Percentiles rank a stretch among this genome's conserved stretches.
Conservation (phyloP, 805 yeast genomes). For the Cyberlindnera sargentensis region DNA sequence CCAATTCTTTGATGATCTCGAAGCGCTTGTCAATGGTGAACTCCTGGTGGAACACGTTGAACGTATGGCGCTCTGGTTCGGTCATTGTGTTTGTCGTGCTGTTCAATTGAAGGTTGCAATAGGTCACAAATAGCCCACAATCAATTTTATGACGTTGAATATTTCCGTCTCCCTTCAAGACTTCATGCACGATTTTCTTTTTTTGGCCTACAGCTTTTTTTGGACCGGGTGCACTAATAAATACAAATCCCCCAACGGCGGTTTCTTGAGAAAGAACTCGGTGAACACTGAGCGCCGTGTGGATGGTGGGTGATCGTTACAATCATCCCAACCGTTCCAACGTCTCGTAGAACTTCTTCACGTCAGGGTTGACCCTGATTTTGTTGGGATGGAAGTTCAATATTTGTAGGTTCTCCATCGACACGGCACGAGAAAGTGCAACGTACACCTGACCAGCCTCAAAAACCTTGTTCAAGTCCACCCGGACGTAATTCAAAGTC, state of each 20-base stretch:
- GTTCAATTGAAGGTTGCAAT: neutral
- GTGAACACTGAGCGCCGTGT: no score
- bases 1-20: constrained; percentile 85
- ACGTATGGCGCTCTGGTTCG: constrained; percentile 37
- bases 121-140: neutral
- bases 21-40: constrained; percentile 87
- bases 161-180: no score
- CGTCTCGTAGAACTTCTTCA: constrained; percentile 50
- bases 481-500: constrained; percentile 62
- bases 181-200: neutral
- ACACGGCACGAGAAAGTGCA: constrained; percentile 72
- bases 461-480: constrained; percentile 58
- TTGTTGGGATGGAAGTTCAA: constrained; percentile 53
- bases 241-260: no score
- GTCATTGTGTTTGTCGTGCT: constrained; percentile 6
- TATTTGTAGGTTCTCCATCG: constrained; percentile 58
- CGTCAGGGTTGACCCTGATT: constrained; percentile 54
- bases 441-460: constrained; percentile 84
- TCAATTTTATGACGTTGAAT: no score
- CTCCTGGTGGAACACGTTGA: constrained; percentile 80
- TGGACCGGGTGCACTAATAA: no score
- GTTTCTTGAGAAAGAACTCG: no score
- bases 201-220: no score
- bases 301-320: no score
- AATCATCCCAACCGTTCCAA: constrained; percentile 22